Conservation (phyloP, 495 filamentous ascomycete species). For the Lepraria neglecta region DNA sequence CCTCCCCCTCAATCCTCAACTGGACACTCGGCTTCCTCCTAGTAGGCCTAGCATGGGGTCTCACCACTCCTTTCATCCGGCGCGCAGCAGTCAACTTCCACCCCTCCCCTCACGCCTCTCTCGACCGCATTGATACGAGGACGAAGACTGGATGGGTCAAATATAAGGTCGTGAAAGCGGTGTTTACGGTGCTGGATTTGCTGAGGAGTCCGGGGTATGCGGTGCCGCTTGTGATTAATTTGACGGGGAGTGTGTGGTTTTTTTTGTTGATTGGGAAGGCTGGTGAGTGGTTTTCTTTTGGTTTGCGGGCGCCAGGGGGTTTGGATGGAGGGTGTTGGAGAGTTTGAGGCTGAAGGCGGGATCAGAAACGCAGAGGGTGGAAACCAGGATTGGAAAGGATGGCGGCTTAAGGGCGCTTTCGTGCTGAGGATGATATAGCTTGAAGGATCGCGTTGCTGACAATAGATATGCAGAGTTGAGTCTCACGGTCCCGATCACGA, state of each 20-base stretch:
- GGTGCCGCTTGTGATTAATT: constrained; percentile 76
- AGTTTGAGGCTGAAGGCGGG: neutral
- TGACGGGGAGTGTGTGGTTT: constrained; percentile 96
- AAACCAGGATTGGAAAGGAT: too few species aligned
- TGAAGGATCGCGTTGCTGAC: too few species aligned
- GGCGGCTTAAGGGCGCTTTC: too few species aligned
- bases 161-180: constrained; percentile 33
- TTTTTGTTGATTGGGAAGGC: constrained; percentile 81
- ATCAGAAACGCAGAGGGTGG: too few species aligned
- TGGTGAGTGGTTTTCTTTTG: constrained; percentile 5
- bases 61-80: constrained; percentile 54
- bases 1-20: constrained; percentile 59
- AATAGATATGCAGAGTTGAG: too few species aligned
- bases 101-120: constrained; percentile 31
- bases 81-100: constrained; percentile 55
- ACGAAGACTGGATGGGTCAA: constrained; percentile 24
- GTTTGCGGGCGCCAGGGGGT: neutral
- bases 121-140: constrained; percentile 19
- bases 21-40: constrained; percentile 84
- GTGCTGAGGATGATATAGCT: too few species aligned
- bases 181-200: constrained; percentile 72
- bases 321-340: neutral
- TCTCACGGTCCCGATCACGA: constrained; percentile 89
- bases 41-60: constrained; percentile 82
- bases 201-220: constrained; percentile 76